phyloP scores from a whole-genome alignment of 179 eudicot genomes.

The Silene coronaria region DNA sequence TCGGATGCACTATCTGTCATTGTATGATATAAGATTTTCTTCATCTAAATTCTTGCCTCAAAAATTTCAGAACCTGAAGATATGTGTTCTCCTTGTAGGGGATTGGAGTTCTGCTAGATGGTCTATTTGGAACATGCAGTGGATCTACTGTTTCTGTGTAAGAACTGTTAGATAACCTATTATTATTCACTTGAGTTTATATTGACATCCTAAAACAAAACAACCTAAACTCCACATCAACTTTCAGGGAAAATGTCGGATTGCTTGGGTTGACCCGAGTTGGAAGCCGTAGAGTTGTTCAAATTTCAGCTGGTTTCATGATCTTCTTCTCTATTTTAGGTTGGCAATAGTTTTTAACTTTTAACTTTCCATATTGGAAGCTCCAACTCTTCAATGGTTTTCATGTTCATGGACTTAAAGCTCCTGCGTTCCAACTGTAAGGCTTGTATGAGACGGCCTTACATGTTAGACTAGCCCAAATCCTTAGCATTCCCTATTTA shows the following conservation, averaged over 20 bases:
- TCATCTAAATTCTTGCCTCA: not conserved
- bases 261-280: constrained; percentile 91
- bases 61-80: not conserved
- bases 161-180: constrained; percentile 18
- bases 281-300: constrained; percentile 98
- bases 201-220: not conserved
- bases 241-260: constrained; percentile 88
- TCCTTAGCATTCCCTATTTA: not conserved
- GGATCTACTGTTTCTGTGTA: constrained; percentile 98
- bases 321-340: constrained; percentile 91
- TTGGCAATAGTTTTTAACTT: constrained; percentile 28
- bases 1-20: too few species aligned
- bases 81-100: constrained; percentile 47
- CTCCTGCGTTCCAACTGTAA: too few species aligned
- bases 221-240: constrained; percentile 6
- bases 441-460: too few species aligned
- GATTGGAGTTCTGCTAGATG: constrained; percentile 79
- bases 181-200: not conserved
- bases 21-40: not conserved
- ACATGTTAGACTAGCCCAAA: not conserved
- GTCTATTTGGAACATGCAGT: constrained; percentile 82
- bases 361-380: not conserved
- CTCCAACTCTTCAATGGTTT: not conserved
- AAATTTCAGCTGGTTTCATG: constrained; percentile 97
- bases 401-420: too few species aligned